A percentile compares a stretch with the other conserved stretches of the same genome.
phyloP scores from a whole-genome alignment of 192 early-diverging fungal species.

The Gigaspora rosea region DNA sequence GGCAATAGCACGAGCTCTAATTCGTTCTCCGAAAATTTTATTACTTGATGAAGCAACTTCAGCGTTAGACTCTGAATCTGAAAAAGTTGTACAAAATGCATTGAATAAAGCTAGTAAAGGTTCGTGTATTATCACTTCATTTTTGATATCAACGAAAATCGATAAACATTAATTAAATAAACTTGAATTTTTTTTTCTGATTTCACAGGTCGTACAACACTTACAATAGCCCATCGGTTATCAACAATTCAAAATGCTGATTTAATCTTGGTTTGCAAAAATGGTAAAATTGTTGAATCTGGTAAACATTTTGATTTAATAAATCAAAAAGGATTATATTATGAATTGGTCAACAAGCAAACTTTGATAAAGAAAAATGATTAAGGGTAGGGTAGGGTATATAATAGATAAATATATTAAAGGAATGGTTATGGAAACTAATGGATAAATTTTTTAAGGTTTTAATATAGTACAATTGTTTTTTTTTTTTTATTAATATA shows the following conservation, averaged over 20 bases:
- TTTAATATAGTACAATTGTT: too few species aligned
- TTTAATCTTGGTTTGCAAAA: slow-evolving; percentile 76
- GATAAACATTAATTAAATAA: too few species aligned
- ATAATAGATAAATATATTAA: too few species aligned
- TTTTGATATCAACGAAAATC: too few species aligned
- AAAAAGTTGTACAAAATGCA: slow-evolving; percentile 66
- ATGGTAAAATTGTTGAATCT: slow-evolving; percentile 61
- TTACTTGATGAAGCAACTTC: slow-evolving; percentile 82
- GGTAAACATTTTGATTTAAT: slow-evolving; percentile 63
- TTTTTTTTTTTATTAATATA: too few species aligned
- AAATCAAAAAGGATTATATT: slow-evolving; percentile 54
- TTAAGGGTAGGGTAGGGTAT: neutral
- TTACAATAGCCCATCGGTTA: slow-evolving; percentile 73
- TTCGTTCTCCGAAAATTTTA: slow-evolving; percentile 79
- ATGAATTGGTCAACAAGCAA: slow-evolving; percentile 69
- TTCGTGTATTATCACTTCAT: too few species aligned
- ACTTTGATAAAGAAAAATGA: slow-evolving; percentile 47
- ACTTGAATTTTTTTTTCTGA: too few species aligned
- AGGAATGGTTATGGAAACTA: too few species aligned
- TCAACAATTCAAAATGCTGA: slow-evolving; percentile 68
- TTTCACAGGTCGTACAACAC: slow-evolving; percentile 58
- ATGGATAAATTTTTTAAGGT: too few species aligned
- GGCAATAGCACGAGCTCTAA: slow-evolving; percentile 84
- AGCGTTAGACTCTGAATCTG: slow-evolving; percentile 66
- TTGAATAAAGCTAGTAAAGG: slow-evolving; percentile 64